Evolutionary conservation across 2,329 filamentous ascomycete genomes (phyloP).

Genomic region (Ophiostoma perfectum): DNA sequence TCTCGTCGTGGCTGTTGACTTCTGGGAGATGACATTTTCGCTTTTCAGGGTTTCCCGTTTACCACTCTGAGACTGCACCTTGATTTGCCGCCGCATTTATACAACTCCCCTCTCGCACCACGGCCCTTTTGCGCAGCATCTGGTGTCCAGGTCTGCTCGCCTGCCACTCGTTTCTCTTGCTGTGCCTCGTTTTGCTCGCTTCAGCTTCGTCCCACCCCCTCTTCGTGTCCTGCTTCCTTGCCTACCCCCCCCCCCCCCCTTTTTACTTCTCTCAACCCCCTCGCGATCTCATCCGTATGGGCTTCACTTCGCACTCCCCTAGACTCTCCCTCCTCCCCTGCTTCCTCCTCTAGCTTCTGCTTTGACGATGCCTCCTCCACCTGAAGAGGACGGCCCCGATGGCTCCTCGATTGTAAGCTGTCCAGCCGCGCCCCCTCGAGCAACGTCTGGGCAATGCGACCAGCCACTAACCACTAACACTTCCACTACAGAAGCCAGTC

Average conservation of each 20-base stretch:
- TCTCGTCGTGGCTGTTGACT: conserved; percentile 3
- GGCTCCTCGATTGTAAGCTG: conserved; percentile 65
- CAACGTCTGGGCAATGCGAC: background rate
- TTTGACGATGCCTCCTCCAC: conserved; percentile 42
- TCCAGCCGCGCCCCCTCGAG: background rate
- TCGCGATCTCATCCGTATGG: background rate
- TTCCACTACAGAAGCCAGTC: conserved; percentile 60
- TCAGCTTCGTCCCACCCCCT: background rate
- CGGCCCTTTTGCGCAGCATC: background rate
- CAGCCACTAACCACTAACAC: background rate
- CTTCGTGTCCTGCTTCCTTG: background rate
- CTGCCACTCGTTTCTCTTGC: background rate
- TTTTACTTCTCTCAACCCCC: background rate
- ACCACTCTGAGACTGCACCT: too few relatives aligned
- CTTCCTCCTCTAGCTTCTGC: background rate
- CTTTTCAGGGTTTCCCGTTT: background rate
- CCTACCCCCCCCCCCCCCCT: background rate
- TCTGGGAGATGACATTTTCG: background rate
- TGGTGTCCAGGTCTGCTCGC: background rate
- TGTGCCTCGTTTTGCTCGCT: background rate
- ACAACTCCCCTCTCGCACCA: background rate
- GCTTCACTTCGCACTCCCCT: background rate
- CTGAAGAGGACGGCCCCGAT: conserved; percentile 58
- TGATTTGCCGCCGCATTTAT: too few relatives aligned
- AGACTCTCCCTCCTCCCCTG: background rate